phyloP scores from a whole-genome alignment of 805 yeast species.

The Barnettozyma populi region DNA sequence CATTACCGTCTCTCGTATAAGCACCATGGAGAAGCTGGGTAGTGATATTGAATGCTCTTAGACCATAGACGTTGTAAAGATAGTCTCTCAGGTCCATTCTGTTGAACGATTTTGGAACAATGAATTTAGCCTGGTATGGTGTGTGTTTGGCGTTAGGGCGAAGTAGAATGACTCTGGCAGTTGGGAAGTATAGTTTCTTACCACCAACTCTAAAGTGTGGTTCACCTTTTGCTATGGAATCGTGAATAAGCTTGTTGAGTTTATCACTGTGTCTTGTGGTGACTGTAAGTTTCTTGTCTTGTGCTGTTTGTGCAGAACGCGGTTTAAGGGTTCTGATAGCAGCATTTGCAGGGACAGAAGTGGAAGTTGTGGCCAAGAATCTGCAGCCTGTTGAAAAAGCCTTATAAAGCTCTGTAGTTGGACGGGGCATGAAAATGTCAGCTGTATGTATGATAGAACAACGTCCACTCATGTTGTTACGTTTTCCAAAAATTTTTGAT shows the following conservation, averaged over 20 bases:
- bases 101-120: slow-evolving; percentile 91
- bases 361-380: slow-evolving; percentile 15
- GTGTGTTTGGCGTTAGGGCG: slow-evolving; percentile 95
- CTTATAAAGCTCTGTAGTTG: slow-evolving; percentile 12
- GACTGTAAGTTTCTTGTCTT: slow-evolving; percentile 18
- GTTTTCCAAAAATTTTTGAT: background rate
- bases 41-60: slow-evolving; percentile 83
- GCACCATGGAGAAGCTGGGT: slow-evolving; percentile 76
- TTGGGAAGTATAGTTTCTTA: slow-evolving; percentile 74
- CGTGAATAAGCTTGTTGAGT: slow-evolving; percentile 25
- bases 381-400: slow-evolving; percentile 19
- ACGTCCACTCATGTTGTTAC: background rate
- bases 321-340: slow-evolving; percentile 8
- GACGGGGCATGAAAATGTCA: slow-evolving; percentile 23
- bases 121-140: slow-evolving; percentile 94
- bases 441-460: slow-evolving; percentile 1
- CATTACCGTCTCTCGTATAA: slow-evolving; percentile 54
- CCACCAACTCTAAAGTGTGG: slow-evolving; percentile 85
- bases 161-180: slow-evolving; percentile 71
- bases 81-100: slow-evolving; percentile 93
- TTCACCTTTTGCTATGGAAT: slow-evolving; percentile 52
- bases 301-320: slow-evolving; percentile 10
- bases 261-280: slow-evolving; percentile 23
- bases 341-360: slow-evolving; percentile 5
- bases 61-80: slow-evolving; percentile 81